Evolutionary conservation across 257 asterid species (phyloP).

Genomic region (Solanum ossicruentum): DNA sequence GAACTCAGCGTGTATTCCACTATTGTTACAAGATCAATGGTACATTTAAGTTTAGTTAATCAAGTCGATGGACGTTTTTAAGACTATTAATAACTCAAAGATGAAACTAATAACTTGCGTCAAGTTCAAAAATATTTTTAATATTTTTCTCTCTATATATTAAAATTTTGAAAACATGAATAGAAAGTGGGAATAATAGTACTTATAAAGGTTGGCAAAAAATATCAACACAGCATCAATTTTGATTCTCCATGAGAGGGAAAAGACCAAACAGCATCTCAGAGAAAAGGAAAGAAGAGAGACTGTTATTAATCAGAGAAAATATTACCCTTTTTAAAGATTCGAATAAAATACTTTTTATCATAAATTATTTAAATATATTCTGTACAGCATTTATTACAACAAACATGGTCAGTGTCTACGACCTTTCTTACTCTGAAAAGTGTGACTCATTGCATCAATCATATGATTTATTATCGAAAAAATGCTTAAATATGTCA

Average conservation of each 20-base stretch:
- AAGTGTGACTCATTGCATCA: neutral
- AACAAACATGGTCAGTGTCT: neutral
- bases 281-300: constrained; percentile 26
- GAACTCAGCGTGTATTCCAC: too few relatives aligned
- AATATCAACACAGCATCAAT: constrained; percentile 16
- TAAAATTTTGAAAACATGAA: constrained; percentile 6
- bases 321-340: neutral
- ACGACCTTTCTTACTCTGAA: neutral
- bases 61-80: too few relatives aligned
- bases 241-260: constrained; percentile 23
- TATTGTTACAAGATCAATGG: too few relatives aligned
- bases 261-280: constrained; percentile 31
- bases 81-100: too few relatives aligned
- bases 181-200: constrained; percentile 6
- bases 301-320: neutral
- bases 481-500: too few relatives aligned
- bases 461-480: too few relatives aligned
- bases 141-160: too few relatives aligned
- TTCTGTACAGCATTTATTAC: neutral
- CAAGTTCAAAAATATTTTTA: too few relatives aligned
- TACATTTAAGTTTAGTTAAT: too few relatives aligned
- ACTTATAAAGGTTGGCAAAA: neutral
- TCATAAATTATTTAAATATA: neutral
- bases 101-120: too few relatives aligned
- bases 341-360: neutral